Conservation (phyloP, 176 grass and related monocot species). For the Tuctoria greenei region DNA sequence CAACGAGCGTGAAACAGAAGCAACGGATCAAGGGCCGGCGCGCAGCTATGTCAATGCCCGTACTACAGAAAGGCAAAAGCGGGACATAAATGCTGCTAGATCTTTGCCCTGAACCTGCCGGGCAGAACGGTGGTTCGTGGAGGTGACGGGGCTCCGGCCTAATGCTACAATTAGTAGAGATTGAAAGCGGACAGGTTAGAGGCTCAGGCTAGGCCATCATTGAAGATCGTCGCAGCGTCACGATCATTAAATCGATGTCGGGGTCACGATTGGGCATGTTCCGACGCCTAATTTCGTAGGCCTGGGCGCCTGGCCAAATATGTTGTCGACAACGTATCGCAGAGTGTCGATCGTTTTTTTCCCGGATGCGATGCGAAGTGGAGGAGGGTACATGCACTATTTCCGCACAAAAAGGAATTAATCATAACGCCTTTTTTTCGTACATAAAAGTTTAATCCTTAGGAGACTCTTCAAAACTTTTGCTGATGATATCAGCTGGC, state of each 20-base stretch:
- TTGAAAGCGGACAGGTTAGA: conserved; percentile 1
- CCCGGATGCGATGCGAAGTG: background rate
- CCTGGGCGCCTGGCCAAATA: background rate
- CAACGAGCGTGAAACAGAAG: conserved; percentile 29
- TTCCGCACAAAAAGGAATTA: background rate
- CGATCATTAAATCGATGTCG: conserved; percentile 10
- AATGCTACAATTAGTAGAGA: background rate
- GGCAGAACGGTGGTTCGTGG: conserved; percentile 37
- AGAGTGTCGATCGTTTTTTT: background rate
- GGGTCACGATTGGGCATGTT: conserved; percentile 17
- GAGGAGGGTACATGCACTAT: background rate
- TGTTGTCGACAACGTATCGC: background rate
- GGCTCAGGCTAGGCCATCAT: background rate
- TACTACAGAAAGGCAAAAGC: conserved; percentile 34
- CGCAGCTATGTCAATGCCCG: conserved; percentile 30
- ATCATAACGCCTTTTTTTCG: background rate
- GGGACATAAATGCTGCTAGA: conserved; percentile 32
- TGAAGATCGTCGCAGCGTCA: background rate
- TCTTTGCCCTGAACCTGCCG: conserved; percentile 19
- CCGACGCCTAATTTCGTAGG: conserved; percentile 10
- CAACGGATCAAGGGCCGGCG: conserved; percentile 14
- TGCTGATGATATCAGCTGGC: background rate
- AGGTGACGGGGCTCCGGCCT: conserved; percentile 11
- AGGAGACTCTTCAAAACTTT: background rate
- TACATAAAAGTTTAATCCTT: background rate